Conservation (phyloP, 768 basidiomycete genomes). For the Tylopilus cervinicoccineus region DNA sequence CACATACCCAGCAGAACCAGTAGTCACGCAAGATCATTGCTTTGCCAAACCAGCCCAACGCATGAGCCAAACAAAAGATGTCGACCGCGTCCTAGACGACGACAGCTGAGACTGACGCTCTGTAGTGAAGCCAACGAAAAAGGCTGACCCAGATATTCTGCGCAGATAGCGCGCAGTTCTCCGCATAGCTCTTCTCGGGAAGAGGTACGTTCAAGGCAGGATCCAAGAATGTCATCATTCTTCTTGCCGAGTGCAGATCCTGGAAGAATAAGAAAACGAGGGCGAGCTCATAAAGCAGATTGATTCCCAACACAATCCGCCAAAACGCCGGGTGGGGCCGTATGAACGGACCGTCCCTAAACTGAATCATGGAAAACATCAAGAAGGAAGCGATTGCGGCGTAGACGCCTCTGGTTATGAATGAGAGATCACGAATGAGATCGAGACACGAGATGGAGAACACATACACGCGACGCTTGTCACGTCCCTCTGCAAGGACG, state of each 20-base stretch:
- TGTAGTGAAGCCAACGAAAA: neutral
- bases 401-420: slow-evolving; percentile 59
- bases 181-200: slow-evolving; percentile 84
- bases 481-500: slow-evolving; percentile 77
- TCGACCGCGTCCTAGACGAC: slow-evolving; percentile 66
- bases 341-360: slow-evolving; percentile 86
- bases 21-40: slow-evolving; percentile 88
- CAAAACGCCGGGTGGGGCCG: slow-evolving; percentile 87
- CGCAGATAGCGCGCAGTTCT: slow-evolving; percentile 65
- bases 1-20: slow-evolving; percentile 87
- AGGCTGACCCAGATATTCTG: slow-evolving; percentile 62
- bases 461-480: slow-evolving; percentile 76
- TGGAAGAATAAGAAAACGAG: slow-evolving; percentile 86
- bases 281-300: slow-evolving; percentile 77
- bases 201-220: slow-evolving; percentile 64
- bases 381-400: slow-evolving; percentile 73
- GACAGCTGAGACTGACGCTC: neutral
- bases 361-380: slow-evolving; percentile 81
- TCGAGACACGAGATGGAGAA: neutral
- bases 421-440: slow-evolving; percentile 15
- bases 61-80: slow-evolving; percentile 82
- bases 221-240: slow-evolving; percentile 79
- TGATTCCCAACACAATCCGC: slow-evolving; percentile 74
- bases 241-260: slow-evolving; percentile 70
- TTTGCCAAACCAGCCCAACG: slow-evolving; percentile 89